Base-by-base conservation (phyloP, 495 filamentous ascomycete genomes). In the Lophiotrema nucula region DNA sequence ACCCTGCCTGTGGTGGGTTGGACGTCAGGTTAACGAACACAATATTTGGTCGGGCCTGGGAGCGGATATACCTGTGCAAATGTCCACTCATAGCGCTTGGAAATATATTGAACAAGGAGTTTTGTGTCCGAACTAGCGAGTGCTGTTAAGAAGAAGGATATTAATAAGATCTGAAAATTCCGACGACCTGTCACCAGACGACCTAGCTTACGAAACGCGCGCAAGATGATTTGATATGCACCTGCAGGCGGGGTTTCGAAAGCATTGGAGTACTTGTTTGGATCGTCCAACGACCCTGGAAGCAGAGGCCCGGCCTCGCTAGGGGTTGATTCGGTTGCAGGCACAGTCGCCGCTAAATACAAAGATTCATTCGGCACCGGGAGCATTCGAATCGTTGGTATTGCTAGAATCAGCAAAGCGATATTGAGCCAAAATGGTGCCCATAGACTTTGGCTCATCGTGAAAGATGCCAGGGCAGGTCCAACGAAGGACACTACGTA, bases 71-170 rank as follows among this genome's bases (percentile, higher is more conserved):
- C 60, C 33, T 66, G 42, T 35, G 59, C 64, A 39, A 67, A 67
- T 11, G 43, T 64, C 64, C 64, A 67, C 25, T 58, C 35, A 37
- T 67, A 67, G n/a, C 64, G 41, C 41, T 63, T 63, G 3, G 64
- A 67, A 25, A 67, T 67, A 44, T 67, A 67, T 23, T 60, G 64
- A 5, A 67, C 59, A 5, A 67, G 59, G 3, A 67, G 27, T 19
- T 57, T 61, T 1, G 64, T 67, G 28, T 67, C 58, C 1, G 54
- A 60, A 49, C 64, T 67, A 3, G 64, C 64, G 3, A 67, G 54
- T 3, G 59, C 53, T 2, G 64, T 61, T 18, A 67, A 53, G 23
- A 62, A 60, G 47, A 63, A 67, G 4, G 58, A 62, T 8, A 26
- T 35, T n/a, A 67, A 38, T 6, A 67, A 49, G 10, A 63, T 22